phyloP scores from a whole-genome alignment of 768 basidiomycete genomes.

The Roridomyces roridus region DNA sequence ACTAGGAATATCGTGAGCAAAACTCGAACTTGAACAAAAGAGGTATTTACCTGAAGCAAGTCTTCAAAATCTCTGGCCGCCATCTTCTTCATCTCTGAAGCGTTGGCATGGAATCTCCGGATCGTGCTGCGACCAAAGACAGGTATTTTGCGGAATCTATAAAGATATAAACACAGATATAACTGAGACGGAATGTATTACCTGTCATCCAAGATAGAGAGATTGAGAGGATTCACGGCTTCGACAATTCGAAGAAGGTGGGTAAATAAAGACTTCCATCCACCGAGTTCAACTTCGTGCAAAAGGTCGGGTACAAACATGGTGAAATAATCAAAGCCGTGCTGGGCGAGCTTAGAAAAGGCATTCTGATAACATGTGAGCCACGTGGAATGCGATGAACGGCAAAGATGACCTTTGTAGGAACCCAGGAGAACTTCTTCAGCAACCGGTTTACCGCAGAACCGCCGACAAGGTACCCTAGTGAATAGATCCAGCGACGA shows the following conservation, averaged over 20 bases:
- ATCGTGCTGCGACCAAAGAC: slow-evolving; percentile 7
- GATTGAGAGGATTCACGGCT: too few relatives aligned
- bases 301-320: slow-evolving; percentile 32
- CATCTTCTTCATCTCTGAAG: slow-evolving; percentile 30
- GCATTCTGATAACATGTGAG: slow-evolving; percentile 24
- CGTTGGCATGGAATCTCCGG: slow-evolving; percentile 25
- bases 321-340: slow-evolving; percentile 25
- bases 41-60: slow-evolving; percentile 23
- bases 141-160: not conserved
- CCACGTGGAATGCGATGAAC: not conserved
- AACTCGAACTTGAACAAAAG: not conserved
- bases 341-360: slow-evolving; percentile 17
- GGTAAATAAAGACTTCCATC: slow-evolving; percentile 33
- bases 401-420: slow-evolving; percentile 24
- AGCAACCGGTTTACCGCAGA: slow-evolving; percentile 16
- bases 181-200: too few relatives aligned
- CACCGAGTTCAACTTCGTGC: slow-evolving; percentile 38
- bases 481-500: slow-evolving; percentile 19
- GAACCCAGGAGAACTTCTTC: slow-evolving; percentile 24
- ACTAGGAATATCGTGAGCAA: not conserved
- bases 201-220: too few relatives aligned
- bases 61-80: slow-evolving; percentile 32
- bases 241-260: slow-evolving; percentile 35
- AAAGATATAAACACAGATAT: too few relatives aligned
- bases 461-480: slow-evolving; percentile 7